Percentiles rank a stretch among this genome's conserved stretches.
Evolutionary conservation across 23 red algal genomes (phyloP).

Genomic region (Gracilaria domingensis): DNA sequence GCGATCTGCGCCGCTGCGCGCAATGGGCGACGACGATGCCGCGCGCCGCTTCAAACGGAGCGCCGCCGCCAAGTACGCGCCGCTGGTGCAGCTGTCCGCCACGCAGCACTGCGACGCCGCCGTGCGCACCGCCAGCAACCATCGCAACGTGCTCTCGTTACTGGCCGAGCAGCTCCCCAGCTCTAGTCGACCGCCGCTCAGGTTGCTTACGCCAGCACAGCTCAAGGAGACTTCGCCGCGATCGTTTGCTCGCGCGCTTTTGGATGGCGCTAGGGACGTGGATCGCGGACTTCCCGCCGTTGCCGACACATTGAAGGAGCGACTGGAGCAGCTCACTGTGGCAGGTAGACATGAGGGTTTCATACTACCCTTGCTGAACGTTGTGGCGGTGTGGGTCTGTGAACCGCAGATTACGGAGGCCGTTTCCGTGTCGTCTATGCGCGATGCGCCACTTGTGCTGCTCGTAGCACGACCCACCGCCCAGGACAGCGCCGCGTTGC

Average conservation of each 20-base stretch:
- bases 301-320: background rate
- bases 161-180: background rate
- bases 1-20: slow-evolving; percentile 19
- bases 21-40: slow-evolving; percentile 31
- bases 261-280: background rate
- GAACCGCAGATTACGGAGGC: slow-evolving; percentile 40
- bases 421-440: background rate
- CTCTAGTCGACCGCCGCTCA: background rate
- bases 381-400: slow-evolving; percentile 41
- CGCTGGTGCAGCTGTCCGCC: slow-evolving; percentile 6
- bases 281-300: background rate
- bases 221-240: slow-evolving; percentile 5
- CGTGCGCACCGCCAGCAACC: slow-evolving; percentile 43
- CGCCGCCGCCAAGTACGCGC: slow-evolving; percentile 29
- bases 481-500: slow-evolving; percentile 5
- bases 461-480: slow-evolving; percentile 13
- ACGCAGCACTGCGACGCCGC: slow-evolving; percentile 50
- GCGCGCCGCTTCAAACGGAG: slow-evolving; percentile 13
- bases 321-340: background rate
- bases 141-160: slow-evolving; percentile 2
- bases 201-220: slow-evolving; percentile 14
- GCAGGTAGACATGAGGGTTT: background rate
- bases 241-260: background rate
- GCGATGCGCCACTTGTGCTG: background rate
- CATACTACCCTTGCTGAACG: background rate